Base-by-base conservation (phyloP, 768 basidiomycete genomes). In the Phlebiopsis flavidoalba region DNA sequence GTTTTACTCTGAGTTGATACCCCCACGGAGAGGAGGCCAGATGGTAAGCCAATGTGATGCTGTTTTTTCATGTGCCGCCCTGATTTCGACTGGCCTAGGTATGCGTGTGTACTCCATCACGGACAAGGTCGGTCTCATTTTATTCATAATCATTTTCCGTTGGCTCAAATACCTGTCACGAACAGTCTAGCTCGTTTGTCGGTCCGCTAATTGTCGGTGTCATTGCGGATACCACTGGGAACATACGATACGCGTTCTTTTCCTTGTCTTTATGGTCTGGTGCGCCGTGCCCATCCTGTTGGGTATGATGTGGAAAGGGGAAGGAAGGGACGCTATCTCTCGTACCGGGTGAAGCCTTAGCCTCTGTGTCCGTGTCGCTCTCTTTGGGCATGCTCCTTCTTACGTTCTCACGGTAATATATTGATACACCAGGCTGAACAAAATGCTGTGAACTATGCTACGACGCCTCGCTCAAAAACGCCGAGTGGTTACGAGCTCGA, bases 211-310 rank as follows among this genome's bases (percentile, higher is more conserved):
- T 93, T 26, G 95, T 98, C 0, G 95, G 93, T 0, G 65, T 95
- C 40, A 90, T 98, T 45, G 87, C 95, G 0, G 94, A 96, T 69
- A 72, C 79, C 48, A 98, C 94, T 0, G 94, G 91, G 2, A 95
- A 96, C 72, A 95, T 97, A 52, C 88, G 95, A 26, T 90, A 89
- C 63, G 87, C 88, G 2, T 98, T 97, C 74, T 86, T 92, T 95
- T 98, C 76, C 80, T 98, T 15, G 78, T 93, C 3, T 59, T 79
- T 55, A 91, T 96, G 88, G 77, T 97, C 12, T 88, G 88, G 83
- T 65, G 84, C 1, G 89, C 94, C 0, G 74, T 96, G 1, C 95
- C 95, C 0, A 74, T 96, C 0, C 78, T 99, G 7, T 66, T 75
- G 62, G 77, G 78, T 37, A 91, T 96, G 79, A 95, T 68, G 79